Evolutionary conservation across 345 rosid species (phyloP), one percentile per base, ranked within the genome.

Genomic region (Murraya koenigii): DNA sequence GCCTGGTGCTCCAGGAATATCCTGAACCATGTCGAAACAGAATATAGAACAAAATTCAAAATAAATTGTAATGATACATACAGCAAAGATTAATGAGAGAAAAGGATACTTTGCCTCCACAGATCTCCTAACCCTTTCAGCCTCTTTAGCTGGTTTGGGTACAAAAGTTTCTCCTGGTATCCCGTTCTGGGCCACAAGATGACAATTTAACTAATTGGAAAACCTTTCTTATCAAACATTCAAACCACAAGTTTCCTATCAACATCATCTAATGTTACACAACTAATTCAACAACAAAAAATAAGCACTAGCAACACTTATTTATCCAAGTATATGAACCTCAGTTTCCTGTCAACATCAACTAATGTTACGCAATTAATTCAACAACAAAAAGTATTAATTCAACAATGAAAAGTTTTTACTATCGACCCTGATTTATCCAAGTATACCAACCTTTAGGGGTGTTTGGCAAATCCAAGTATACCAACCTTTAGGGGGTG

Each of bases 1-100:
- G 75, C 83, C 81, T 6, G 99, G 99, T 55, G 97, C 97, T 74
- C 98, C 98, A 7, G 99, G 99, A 90, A 96, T 94, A 68, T 91
- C 97, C 99, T 96, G 82, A 56, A 80, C 28, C 69, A 69, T 36
- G 30, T 44, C 30, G 8, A 77, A 61, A 49, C 4, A 32, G 2
- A 41, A 78, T 11, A 55, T 7, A 72, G 74, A 47, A 64, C 39
- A 71, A 33, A 66, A 8, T 19, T 69, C 32, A 14, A 2, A 23
- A 41, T 28, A 36, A 19, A 35, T 67, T 62, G 5, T 44, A 58
- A 44, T 25, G 15, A 74, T 58, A 49, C 72, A 78, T 74, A 14
- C 17, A 52, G 35, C 19, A 75, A 39, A 66, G 41, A 44, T 54
- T 22, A 30, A 28, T 10, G 30, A 64, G 6, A 30, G 33, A 64